Conservation (phyloP, 768 basidiomycete species). For the Boletellus sp. region DNA sequence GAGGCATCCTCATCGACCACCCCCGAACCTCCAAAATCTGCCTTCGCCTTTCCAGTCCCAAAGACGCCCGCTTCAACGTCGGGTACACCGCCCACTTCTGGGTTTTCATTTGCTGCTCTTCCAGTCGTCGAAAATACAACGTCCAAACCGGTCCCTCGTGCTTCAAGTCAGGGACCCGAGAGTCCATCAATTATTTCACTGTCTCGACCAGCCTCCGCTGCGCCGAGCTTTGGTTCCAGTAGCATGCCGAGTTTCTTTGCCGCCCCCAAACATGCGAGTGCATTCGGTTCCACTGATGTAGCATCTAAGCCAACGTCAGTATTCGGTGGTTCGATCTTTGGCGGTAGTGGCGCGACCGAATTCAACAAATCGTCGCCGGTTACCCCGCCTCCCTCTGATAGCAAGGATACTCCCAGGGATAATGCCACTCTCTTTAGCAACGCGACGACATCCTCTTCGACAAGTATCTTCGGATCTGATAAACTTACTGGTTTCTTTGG, state of each 20-base stretch:
- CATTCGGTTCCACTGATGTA: constrained; percentile 20
- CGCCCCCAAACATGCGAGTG: constrained; percentile 12
- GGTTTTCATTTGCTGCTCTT: constrained; percentile 18
- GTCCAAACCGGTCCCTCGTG: constrained; percentile 2
- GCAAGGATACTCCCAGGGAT: constrained; percentile 13
- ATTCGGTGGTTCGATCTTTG: constrained; percentile 27
- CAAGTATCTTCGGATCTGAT: constrained; percentile 23
- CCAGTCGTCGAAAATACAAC: constrained; percentile 6
- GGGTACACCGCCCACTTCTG: constrained; percentile 6
- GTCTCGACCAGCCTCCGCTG: constrained; percentile 9
- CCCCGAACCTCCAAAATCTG: constrained; percentile 26
- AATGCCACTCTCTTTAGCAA: constrained; percentile 19
- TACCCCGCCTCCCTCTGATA: constrained; percentile 7
- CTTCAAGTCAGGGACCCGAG: constrained; percentile 13
- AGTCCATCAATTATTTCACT: constrained; percentile 1
- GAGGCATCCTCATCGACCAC: constrained; percentile 16
- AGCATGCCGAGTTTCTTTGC: constrained; percentile 24
- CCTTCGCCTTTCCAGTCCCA: constrained; percentile 24
- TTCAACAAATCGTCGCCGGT: constrained; percentile 12
- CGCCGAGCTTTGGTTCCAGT: constrained; percentile 15
- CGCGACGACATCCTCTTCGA: constrained; percentile 7
- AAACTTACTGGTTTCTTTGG: constrained; percentile 29
- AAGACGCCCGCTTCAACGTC: constrained; percentile 4
- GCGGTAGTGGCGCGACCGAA: constrained; percentile 13
- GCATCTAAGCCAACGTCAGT: constrained; percentile 20